These are phyloP conservation scores for Cercospora sesami DNA, from an alignment of 2,329 filamentous ascomycete species.

Conservation along the genomic window DNA sequence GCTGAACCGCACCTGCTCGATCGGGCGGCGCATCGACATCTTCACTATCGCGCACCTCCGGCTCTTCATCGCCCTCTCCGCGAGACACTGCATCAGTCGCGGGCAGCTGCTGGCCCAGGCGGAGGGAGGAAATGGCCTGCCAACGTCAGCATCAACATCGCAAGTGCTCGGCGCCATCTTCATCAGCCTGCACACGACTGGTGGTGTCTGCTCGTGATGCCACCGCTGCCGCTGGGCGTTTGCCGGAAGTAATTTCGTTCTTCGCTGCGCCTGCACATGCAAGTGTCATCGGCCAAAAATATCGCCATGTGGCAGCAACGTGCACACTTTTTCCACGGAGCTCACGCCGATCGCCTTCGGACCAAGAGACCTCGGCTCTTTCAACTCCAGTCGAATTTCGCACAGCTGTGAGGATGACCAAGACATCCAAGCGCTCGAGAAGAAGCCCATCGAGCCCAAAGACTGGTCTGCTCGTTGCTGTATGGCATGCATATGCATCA, in stretches of 20 bases:
- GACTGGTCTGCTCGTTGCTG: slow-evolving; percentile 7
- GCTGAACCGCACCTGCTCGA: neutral
- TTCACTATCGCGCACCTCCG: neutral
- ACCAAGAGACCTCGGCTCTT: neutral
- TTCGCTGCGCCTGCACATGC: neutral
- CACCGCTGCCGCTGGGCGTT: neutral
- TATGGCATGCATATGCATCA: neutral
- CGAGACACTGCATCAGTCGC: neutral
- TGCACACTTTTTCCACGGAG: neutral
- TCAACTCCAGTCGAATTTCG: neutral
- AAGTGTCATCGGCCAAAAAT: neutral
- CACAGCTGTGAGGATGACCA: neutral
- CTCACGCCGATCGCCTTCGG: neutral
- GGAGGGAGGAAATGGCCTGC: neutral
- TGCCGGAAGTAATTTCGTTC: neutral
- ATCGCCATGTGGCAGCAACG: neutral
- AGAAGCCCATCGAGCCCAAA: neutral
- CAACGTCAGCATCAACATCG: neutral
- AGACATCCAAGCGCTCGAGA: neutral
- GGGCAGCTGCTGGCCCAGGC: neutral
- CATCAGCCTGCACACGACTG: neutral
- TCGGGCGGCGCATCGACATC: neutral
- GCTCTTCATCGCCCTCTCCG: neutral
- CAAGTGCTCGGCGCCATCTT: neutral
- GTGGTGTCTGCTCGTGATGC: neutral